Percentiles rank a stretch among this genome's conserved stretches.
These are phyloP conservation scores for Colletotrichum eleusines DNA, from an alignment of 2,329 filamentous ascomycete species.

Conservation along the genomic window DNA sequence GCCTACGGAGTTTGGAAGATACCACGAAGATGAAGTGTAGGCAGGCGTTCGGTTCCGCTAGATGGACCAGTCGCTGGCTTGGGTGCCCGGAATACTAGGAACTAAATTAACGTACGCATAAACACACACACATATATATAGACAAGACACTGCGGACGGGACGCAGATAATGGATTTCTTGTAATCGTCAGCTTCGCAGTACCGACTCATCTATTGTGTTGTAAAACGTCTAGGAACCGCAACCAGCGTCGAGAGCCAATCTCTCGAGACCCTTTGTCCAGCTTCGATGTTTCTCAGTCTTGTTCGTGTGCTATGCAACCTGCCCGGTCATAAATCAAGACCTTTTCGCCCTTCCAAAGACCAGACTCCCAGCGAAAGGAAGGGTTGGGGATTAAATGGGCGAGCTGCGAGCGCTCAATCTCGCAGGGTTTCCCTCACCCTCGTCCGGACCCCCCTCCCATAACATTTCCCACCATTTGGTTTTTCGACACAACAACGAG, in stretches of 20 bases:
- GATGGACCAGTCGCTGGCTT: background rate
- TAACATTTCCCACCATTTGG: constrained; percentile 1
- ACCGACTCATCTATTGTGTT: constrained; percentile 43
- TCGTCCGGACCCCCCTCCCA: background rate
- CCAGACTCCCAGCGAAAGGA: constrained; percentile 36
- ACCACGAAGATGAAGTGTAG: constrained; percentile 12
- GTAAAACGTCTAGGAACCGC: constrained; percentile 41
- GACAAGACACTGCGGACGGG: background rate
- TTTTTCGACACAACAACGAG: background rate
- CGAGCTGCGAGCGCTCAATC: constrained; percentile 11
- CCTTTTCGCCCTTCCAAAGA: constrained; percentile 29
- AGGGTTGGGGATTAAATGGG: background rate
- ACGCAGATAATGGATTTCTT: constrained; percentile 21
- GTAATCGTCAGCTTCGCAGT: constrained; percentile 36
- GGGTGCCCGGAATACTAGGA: background rate
- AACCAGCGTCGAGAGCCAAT: constrained; percentile 39
- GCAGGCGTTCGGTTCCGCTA: background rate
- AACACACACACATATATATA: background rate
- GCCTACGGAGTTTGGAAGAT: constrained; percentile 37
- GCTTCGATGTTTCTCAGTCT: constrained; percentile 30
- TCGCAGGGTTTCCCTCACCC: constrained; percentile 1
- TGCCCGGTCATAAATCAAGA: constrained; percentile 23
- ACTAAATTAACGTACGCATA: constrained; percentile 5
- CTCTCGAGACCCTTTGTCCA: constrained; percentile 21
- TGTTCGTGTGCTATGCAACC: constrained; percentile 40